These are phyloP conservation scores for Sclerotinia subarctica DNA, from an alignment of 2,329 filamentous ascomycete genomes.

Conservation along the genomic window DNA sequence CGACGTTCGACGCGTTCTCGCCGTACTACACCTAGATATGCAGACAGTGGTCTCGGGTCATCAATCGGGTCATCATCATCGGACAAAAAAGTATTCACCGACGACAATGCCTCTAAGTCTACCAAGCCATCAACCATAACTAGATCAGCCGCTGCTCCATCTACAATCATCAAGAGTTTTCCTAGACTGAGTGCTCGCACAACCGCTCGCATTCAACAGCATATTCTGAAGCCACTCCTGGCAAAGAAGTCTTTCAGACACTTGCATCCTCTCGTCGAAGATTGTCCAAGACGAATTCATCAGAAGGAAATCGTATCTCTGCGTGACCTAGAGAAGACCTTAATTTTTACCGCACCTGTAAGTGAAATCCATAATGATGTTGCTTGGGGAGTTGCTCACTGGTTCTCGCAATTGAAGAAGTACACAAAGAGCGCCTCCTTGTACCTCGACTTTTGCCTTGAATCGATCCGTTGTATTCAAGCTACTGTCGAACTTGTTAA, in stretches of 20 bases:
- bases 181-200: conserved; percentile 66
- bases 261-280: conserved; percentile 76
- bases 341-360: conserved; percentile 90
- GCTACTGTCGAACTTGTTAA: conserved; percentile 81
- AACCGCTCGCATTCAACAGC: conserved; percentile 73
- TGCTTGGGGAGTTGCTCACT: conserved; percentile 66
- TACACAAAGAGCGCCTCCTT: conserved; percentile 65
- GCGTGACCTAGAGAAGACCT: conserved; percentile 88
- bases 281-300: conserved; percentile 75
- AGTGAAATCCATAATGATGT: conserved; percentile 61
- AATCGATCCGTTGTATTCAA: conserved; percentile 85
- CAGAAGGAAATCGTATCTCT: conserved; percentile 86
- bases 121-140: conserved; percentile 57
- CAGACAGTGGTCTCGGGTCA: conserved; percentile 84
- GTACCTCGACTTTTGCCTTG: conserved; percentile 87
- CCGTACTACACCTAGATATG: conserved; percentile 59
- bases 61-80: conserved; percentile 64
- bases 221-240: conserved; percentile 75
- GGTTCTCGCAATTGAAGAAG: conserved; percentile 68
- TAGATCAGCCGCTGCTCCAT: conserved; percentile 52
- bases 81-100: conserved; percentile 48
- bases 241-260: conserved; percentile 69
- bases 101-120: conserved; percentile 41
- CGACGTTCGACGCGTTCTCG: conserved; percentile 54
- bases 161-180: conserved; percentile 48